Base-by-base conservation (phyloP, 2,329 filamentous ascomycete genomes). In the Furcasterigmium sp. region DNA sequence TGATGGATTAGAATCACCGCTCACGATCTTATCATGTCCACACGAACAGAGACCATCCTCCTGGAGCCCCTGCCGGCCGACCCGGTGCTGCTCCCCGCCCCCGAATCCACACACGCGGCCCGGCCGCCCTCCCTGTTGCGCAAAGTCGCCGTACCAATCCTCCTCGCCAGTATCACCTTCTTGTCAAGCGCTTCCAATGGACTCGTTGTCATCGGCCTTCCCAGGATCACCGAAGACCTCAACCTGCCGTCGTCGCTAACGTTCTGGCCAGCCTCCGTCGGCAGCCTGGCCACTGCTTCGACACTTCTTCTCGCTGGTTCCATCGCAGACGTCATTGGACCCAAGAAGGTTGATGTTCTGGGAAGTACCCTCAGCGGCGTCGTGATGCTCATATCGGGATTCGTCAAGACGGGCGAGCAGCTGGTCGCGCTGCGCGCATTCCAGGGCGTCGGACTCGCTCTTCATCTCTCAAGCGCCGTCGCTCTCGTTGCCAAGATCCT, bases 361-460 rank as follows among this genome's bases (percentile, higher is more conserved):
- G 67, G 67, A 2, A 57, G 53, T 34, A 50, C 66, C 7, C 25
- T 57, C 18, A 54, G 52, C 19, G 58, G 57, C 1, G 50, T 50
- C 1, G 17, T 32, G 29, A 32, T 61, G 40, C 44, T 68, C 14
- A 64, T 54, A 5, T 53, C 51, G 19, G 64, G 61, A 7, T 50
- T 61, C 9, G 45, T 56, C 5, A 53, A 97, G 10, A 56, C 47
- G 0, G 62, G 61, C 2, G 52, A 53, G 14, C 54, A 68, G 37
- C 51, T 69, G 8, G 58, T 69, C 17, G 56, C 52, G n/a, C 51
- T 69, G 45, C 56, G 67, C 5, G 66, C 62, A 4, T 32, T 69
- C 4, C 64, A 68, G 44, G 67, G 68, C n/a, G 51, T 69, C 21
- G 62, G 56, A 3, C 49, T 58, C 6, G 56, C 64, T 11, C 46